These are phyloP conservation scores for Furcasterigmium furcatum DNA, from an alignment of 2,329 filamentous ascomycete genomes.

Conservation along the genomic window DNA sequence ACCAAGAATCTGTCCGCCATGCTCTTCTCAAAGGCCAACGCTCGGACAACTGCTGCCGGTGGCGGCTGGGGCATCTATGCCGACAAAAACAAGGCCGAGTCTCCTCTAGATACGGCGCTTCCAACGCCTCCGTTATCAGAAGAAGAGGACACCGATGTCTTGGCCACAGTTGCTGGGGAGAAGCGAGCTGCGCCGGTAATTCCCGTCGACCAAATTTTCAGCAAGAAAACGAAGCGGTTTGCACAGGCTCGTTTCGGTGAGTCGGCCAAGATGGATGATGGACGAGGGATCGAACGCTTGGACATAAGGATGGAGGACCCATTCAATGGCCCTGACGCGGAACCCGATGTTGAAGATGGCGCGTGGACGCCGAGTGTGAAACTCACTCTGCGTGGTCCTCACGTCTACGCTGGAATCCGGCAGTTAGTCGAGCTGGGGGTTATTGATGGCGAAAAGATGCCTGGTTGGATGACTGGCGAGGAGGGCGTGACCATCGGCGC, in stretches of 20 bases:
- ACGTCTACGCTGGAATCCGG: constrained; percentile 78
- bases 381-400: constrained; percentile 69
- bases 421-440: constrained; percentile 74
- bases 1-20: constrained; percentile 71
- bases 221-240: constrained; percentile 29
- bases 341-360: constrained; percentile 22
- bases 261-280: constrained; percentile 51
- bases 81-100: constrained; percentile 52
- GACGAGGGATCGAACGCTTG: constrained; percentile 58
- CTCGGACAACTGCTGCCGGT: constrained; percentile 66
- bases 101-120: constrained; percentile 50
- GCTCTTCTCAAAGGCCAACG: constrained; percentile 64
- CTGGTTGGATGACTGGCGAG: constrained; percentile 88
- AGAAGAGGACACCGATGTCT: constrained; percentile 17
- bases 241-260: constrained; percentile 71
- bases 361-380: constrained; percentile 57
- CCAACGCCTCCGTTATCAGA: constrained; percentile 45
- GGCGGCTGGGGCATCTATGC: constrained; percentile 81
- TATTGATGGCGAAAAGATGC: constrained; percentile 75
- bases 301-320: constrained; percentile 58
- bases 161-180: neutral
- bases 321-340: constrained; percentile 32
- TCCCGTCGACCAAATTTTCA: neutral
- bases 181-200: constrained; percentile 6
- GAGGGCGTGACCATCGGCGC: constrained; percentile 73